A percentile compares a stretch with the other conserved stretches of the same genome.
phyloP scores from a whole-genome alignment of 31 red algal species.

The Odonthalia washingtoniensis region DNA sequence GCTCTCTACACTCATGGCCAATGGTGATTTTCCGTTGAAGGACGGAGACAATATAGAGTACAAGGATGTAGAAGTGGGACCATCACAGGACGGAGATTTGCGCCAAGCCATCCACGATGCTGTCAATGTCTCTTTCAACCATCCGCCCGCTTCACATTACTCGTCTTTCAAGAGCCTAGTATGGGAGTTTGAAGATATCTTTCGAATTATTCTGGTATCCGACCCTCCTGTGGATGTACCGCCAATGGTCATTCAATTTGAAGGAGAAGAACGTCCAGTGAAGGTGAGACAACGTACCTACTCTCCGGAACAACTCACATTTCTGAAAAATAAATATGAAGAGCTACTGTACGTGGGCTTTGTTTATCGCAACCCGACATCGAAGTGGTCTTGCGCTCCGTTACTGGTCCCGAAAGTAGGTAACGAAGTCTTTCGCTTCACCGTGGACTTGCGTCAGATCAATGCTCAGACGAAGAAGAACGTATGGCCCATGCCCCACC shows the following conservation, averaged over 20 bases:
- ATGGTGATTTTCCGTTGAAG: conserved; percentile 36
- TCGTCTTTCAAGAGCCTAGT: too few relatives aligned
- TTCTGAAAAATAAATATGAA: too few relatives aligned
- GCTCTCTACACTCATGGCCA: not conserved
- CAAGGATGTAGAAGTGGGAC: conserved; percentile 53
- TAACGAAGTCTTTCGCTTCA: conserved; percentile 46
- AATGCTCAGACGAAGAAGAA: not conserved
- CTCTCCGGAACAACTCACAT: too few relatives aligned
- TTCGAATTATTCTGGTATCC: too few relatives aligned
- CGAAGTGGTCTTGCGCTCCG: conserved; percentile 54
- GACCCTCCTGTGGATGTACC: too few relatives aligned
- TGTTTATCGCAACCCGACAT: conserved; percentile 14
- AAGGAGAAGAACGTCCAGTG: too few relatives aligned
- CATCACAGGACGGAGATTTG: conserved; percentile 1
- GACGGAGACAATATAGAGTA: conserved; percentile 61
- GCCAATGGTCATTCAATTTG: too few relatives aligned
- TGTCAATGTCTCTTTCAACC: not conserved
- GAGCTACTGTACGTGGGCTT: too few relatives aligned
- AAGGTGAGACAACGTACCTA: too few relatives aligned
- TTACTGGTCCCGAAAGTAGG: conserved; percentile 49
- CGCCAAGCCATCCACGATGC: not conserved
- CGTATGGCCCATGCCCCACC: conserved; percentile 50
- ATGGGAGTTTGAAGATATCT: too few relatives aligned
- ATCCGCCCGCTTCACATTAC: not conserved
- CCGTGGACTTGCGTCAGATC: conserved; percentile 27